Base-by-base conservation (phyloP, 768 basidiomycete species). In the Termitomyces sp. region DNA sequence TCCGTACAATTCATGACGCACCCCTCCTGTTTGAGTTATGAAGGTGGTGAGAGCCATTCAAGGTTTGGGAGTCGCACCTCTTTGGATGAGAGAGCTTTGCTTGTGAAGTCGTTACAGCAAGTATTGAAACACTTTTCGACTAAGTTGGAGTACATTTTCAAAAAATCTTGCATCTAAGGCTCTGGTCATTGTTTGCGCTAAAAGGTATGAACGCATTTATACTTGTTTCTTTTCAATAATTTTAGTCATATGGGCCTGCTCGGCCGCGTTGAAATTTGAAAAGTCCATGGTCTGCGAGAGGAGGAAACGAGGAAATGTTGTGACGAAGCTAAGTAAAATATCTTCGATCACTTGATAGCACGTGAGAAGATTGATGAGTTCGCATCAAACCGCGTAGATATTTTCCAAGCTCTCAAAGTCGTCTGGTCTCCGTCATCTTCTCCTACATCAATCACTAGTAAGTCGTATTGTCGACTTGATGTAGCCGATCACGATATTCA, bases 201-300 rank as follows among this genome's bases (percentile, higher is more conserved):
- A 34, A 52, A 14, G 31, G 7, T n/a, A 45, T 5, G 17, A 36
- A 14, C 42, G 11, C 32, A 3, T 20, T 62, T 80, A 60, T 62
- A 90, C 96, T 88, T 98, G 96, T 81, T 92, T 94, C 81, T 92
- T 95, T 79, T 98, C 96, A 58, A 99, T 94, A 70, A 95, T 76
- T 71, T 87, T 90, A 61, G 85, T 91, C 88, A 99, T 94, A 73
- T 95, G 93, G n/a, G 93, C 92, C 81, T 96, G 94, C 74, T 98
- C 96, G 65, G 94, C 86, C 32, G 86, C 72, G 75, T 89, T 96
- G 77, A 98, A 87, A 65, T 84, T 81, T 66, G 94, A 94, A 72
- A 97, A 92, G 76, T 97, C 95, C 95, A 96, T 96, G 67, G 60
- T 66, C 49, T 48, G 46, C n/a, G 61, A 57, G 53, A 48, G 64